Percentiles rank a stretch among this genome's conserved stretches.
These are phyloP conservation scores for Wolfiporia cocos DNA, from an alignment of 1,284 basidiomycete genomes.

Conservation along the genomic window DNA sequence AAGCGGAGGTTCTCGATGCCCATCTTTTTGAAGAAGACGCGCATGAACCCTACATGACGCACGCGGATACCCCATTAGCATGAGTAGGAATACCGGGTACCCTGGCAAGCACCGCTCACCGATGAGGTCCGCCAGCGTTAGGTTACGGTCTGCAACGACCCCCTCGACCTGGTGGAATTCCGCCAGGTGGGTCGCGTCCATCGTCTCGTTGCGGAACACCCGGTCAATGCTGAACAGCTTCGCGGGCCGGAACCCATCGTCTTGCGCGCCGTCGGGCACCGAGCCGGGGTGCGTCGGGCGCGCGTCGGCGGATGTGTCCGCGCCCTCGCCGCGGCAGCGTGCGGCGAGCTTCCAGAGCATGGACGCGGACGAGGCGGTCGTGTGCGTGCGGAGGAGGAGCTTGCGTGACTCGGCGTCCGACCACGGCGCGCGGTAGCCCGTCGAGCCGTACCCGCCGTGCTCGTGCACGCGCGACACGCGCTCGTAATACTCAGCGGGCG, in stretches of 20 bases:
- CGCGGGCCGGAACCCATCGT: constrained; percentile 88
- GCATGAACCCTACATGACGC: constrained; percentile 78
- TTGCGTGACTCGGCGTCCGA: constrained; percentile 87
- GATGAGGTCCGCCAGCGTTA: constrained; percentile 96
- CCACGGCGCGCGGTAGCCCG: constrained; percentile 99
- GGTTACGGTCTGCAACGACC: constrained; percentile 90
- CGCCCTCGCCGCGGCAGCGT: constrained; percentile 58
- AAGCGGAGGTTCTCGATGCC: constrained; percentile 91
- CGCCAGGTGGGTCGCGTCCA: constrained; percentile 98
- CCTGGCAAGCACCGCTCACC: too few relatives aligned
- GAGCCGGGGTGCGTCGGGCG: constrained; percentile 20
- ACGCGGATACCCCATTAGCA: not conserved
- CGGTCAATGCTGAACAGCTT: constrained; percentile 98
- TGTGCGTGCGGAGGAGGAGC: constrained; percentile 94
- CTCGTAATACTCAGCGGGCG: constrained; percentile 84
- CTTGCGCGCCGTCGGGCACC: constrained; percentile 12
- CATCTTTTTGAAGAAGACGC: constrained; percentile 98
- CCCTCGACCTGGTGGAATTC: constrained; percentile 99
- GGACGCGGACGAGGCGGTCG: constrained; percentile 90
- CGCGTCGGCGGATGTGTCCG: constrained; percentile 32
- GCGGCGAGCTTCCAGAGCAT: constrained; percentile 95
- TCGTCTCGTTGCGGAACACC: constrained; percentile 98
- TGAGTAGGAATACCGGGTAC: too few relatives aligned
- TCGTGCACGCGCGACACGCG: constrained; percentile 89
- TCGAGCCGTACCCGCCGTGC: constrained; percentile 88